phyloP scores from a whole-genome alignment of 2,329 filamentous ascomycete species.

The Colletotrichum sp. region DNA sequence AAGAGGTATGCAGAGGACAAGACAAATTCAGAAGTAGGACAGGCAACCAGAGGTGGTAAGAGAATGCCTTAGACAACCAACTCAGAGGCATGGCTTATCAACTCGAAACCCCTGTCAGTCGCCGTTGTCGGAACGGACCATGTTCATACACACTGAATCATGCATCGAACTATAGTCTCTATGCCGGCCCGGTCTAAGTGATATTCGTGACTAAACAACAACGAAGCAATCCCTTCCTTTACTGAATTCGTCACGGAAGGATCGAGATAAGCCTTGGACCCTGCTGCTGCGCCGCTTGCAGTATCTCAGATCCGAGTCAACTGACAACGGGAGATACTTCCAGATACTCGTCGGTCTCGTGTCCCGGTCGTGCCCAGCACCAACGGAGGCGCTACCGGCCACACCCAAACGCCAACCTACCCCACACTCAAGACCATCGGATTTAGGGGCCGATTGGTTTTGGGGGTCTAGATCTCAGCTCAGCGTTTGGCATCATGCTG shows the following conservation, averaged over 20 bases:
- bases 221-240: not conserved
- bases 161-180: not conserved
- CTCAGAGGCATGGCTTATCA: not conserved
- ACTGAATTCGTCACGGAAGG: not conserved
- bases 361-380: not conserved
- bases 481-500: not conserved
- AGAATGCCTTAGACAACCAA: conserved; percentile 56
- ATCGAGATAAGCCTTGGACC: not conserved
- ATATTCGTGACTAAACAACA: not conserved
- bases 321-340: not conserved
- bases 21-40: conserved; percentile 65
- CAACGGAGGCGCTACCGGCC: conserved; percentile 9
- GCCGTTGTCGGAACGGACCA: not conserved
- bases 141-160: not conserved
- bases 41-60: conserved; percentile 67
- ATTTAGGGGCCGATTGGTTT: not conserved
- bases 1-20: conserved; percentile 70
- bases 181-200: not conserved
- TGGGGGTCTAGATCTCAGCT: not conserved
- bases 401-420: not conserved
- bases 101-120: not conserved
- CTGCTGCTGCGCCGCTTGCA: not conserved
- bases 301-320: not conserved
- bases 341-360: not conserved
- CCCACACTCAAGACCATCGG: conserved; percentile 3